Percentiles rank a stretch among this genome's conserved stretches.
phyloP scores from a whole-genome alignment of 768 basidiomycete genomes.

The Trichaptum fuscoviolaceum region DNA sequence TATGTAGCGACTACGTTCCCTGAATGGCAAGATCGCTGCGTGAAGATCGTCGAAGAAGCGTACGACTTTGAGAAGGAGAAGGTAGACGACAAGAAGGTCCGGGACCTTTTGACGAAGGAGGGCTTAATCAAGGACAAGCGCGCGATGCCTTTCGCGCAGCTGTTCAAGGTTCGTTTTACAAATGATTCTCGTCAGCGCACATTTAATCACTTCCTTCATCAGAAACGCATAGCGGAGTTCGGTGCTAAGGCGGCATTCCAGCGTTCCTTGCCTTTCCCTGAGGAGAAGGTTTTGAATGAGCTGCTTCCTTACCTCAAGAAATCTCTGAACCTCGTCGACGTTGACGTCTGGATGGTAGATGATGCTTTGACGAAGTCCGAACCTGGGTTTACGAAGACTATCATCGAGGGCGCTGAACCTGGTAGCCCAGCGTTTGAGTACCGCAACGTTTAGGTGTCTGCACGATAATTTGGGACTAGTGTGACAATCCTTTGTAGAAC shows the following conservation, averaged over 20 bases:
- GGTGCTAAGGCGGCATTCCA: constrained; percentile 76
- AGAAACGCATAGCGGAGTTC: constrained; percentile 81
- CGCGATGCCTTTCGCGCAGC: constrained; percentile 90
- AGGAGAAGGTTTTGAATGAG: constrained; percentile 63
- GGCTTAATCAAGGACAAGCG: constrained; percentile 95
- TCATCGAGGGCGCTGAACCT: constrained; percentile 85
- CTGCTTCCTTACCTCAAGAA: constrained; percentile 79
- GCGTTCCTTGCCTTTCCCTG: constrained; percentile 78
- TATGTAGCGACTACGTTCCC: constrained; percentile 91
- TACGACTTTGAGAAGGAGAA: constrained; percentile 52
- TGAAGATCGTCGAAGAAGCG: constrained; percentile 66
- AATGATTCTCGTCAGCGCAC: neutral
- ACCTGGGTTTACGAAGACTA: constrained; percentile 55
- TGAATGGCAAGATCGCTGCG: constrained; percentile 86
- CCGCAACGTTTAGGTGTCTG: constrained; percentile 51
- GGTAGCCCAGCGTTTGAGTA: constrained; percentile 85
- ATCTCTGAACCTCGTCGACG: constrained; percentile 63
- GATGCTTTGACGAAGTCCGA: constrained; percentile 54
- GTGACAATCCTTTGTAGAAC: neutral
- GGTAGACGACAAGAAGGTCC: constrained; percentile 81
- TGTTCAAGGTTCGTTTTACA: constrained; percentile 69
- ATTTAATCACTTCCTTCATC: constrained; percentile 4
- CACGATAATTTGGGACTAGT: neutral
- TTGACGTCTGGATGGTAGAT: constrained; percentile 64
- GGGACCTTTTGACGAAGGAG: constrained; percentile 55